phyloP scores from a whole-genome alignment of 345 rosid genomes.

The Microcos paniculata region DNA sequence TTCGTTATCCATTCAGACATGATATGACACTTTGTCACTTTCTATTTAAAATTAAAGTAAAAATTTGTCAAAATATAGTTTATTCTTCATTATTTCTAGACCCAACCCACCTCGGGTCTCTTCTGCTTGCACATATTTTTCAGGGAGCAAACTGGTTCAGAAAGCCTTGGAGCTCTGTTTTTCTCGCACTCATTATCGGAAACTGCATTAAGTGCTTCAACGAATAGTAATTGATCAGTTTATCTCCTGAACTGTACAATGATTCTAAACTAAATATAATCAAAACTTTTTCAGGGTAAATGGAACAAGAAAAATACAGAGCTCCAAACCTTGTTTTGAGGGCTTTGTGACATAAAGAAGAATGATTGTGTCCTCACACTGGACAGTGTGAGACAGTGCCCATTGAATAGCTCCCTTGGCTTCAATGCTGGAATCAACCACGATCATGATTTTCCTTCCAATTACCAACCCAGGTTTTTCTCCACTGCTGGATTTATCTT shows the following conservation, averaged over 20 bases:
- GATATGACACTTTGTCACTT: too few relatives aligned
- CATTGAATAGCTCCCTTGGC: slow-evolving; percentile 84
- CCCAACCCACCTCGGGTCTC: slow-evolving; percentile 85
- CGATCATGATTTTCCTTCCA: slow-evolving; percentile 80
- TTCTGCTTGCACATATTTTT: slow-evolving; percentile 61
- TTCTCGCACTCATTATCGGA: slow-evolving; percentile 36
- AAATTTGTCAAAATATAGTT: too few relatives aligned
- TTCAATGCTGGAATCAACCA: slow-evolving; percentile 76
- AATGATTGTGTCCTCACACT: slow-evolving; percentile 64
- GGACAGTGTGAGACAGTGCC: slow-evolving; percentile 87
- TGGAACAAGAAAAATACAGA: neutral
- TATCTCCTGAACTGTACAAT: neutral
- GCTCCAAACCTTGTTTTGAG: slow-evolving; percentile 44
- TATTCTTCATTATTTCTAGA: too few relatives aligned
- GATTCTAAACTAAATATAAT: neutral
- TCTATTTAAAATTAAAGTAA: too few relatives aligned
- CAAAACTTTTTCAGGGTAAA: neutral
- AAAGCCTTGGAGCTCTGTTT: slow-evolving; percentile 48
- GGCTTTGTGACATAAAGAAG: slow-evolving; percentile 69
- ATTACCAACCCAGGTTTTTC: slow-evolving; percentile 20
- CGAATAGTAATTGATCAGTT: neutral
- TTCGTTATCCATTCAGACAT: too few relatives aligned
- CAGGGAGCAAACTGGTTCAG: slow-evolving; percentile 47
- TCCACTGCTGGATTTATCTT: neutral
- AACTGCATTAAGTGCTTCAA: slow-evolving; percentile 21